Evolutionary conservation across 176 grass and related monocot genomes (phyloP).

Genomic region (Hyparrhenia diplandra): DNA sequence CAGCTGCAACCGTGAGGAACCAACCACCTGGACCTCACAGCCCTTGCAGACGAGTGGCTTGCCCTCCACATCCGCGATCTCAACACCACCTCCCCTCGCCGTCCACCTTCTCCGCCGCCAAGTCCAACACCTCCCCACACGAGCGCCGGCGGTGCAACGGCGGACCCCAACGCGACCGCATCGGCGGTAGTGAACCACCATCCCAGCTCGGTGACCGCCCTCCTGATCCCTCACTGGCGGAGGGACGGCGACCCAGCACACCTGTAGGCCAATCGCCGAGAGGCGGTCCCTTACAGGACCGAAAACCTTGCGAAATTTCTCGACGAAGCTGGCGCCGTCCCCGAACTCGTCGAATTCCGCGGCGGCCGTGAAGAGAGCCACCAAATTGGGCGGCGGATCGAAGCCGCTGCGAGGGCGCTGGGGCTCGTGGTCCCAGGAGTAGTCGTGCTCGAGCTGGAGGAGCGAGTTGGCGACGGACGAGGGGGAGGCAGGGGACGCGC

Average conservation of each 20-base stretch:
- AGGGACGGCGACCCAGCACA: slow-evolving; percentile 48
- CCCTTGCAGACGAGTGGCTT: slow-evolving; percentile 56
- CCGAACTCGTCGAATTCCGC: slow-evolving; percentile 28
- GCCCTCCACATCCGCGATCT: slow-evolving; percentile 52
- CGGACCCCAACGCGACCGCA: slow-evolving; percentile 45
- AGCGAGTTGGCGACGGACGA: slow-evolving; percentile 54
- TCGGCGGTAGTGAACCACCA: slow-evolving; percentile 51
- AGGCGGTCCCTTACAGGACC: slow-evolving; percentile 46
- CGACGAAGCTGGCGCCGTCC: not conserved
- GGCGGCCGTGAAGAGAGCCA: slow-evolving; percentile 42
- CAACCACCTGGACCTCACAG: slow-evolving; percentile 48
- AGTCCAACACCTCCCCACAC: slow-evolving; percentile 41
- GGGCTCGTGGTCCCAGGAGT: slow-evolving; percentile 48
- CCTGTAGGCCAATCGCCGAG: slow-evolving; percentile 32
- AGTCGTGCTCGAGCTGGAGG: slow-evolving; percentile 75
- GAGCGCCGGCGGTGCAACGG: slow-evolving; percentile 34
- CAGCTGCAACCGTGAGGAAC: not conserved
- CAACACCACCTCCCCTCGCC: slow-evolving; percentile 43
- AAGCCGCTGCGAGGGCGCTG: not conserved
- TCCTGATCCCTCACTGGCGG: slow-evolving; percentile 12
- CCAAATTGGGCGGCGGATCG: slow-evolving; percentile 48
- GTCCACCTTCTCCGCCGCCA: slow-evolving; percentile 8
- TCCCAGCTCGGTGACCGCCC: slow-evolving; percentile 43
- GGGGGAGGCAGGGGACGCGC: slow-evolving; percentile 10
- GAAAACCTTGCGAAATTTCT: slow-evolving; percentile 35